Evolutionary conservation across 2,329 filamentous ascomycete genomes (phyloP), one percentile per base, ranked within the genome.

Genomic region (Sclerotinia subarctica): DNA sequence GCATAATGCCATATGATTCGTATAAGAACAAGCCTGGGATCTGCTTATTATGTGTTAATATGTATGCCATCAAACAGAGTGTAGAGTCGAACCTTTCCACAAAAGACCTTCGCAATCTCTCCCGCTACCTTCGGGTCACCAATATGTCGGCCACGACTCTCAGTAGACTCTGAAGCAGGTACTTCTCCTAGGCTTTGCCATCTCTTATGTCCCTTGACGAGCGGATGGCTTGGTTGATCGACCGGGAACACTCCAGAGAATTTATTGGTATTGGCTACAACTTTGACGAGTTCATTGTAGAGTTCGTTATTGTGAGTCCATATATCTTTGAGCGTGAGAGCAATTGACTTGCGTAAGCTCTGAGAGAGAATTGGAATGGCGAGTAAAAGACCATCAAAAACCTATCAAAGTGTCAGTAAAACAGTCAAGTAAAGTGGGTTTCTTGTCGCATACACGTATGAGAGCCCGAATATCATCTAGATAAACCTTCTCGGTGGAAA

Each of bases 1-100:
- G 96, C 76, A 94, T 94, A 64, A 91, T 90, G 47, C 92, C 91
- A 77, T 97, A 99, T 74, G 96, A 92, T 79, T 96, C 91, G 77
- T 99, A 99, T 62, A 90, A 83, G 76, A 91, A 90, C 79, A 98
- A 95, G 0, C 88, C 88, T 69, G 87, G 86, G 80, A 96, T 89
- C 92, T 96, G 71, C 19, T 26, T 38, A 38, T 51, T 26, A 63
- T 52, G 21, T 42, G 44, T 66, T 19, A 66, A n/a, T 17, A 24
- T 44, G 1, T 62, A 42, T 35, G n/a, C 13, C 15, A 49, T 42
- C 3, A 49, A 42, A 7, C 8, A 42, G 6, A 5, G 8, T 35
- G 19, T 6, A 53, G 52, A 53, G 59, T 72, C 44, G 21, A 79
- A 86, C 87, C 80, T 85, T 88, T 73, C 83, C 84, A 13, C 80